Base-by-base conservation (phyloP, 2,329 filamentous ascomycete genomes). In the Cercospora sp. region DNA sequence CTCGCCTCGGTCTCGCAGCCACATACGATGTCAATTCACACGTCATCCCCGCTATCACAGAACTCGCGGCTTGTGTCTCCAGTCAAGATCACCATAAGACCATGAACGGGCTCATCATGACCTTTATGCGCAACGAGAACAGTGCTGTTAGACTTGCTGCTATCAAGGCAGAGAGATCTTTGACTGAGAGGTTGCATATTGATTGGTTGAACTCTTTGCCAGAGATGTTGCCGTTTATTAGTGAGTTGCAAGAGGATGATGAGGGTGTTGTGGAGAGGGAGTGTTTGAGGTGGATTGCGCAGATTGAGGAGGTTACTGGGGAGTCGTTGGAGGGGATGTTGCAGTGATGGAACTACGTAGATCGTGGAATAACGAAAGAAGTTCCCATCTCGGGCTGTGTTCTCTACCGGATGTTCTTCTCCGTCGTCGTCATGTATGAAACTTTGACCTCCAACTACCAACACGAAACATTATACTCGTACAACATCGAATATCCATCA, bases 211-310 rank as follows among this genome's bases (percentile, higher is more conserved):
- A 89, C 1, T 87, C 96, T 83, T 80, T 98, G 77, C 93, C 94
- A 0, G 95, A 99, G 85, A 98, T 97, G 91, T 82, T 99, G 78
- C 94, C 96, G 20, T 92, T 94, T 72, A 97, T 99, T 74, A 96
- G 92, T 76, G 95, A 99, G 82, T 80, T 97, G 76, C 91, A 97
- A 82, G 95, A 99, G 78, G 95, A 99, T 78, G 95, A 98, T 73
- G 94, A 98, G 77, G 95, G 98, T 82, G 85, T 86, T 30, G 94
- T 99, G 26, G 95, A 99, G 83, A 85, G 89, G 76, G 94, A 97
- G 83, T 94, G 93, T 42, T 87, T 94, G 77, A 85, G 88, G 75
- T 97, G 95, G 94, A 95, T 98, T 74, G 87, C 90, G 77, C 89
- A 89, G 80, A 96, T 99, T 77, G 94, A 98, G 81, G 89, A 87